These are phyloP conservation scores for Wickerhamomyces sp. DNA, from an alignment of 1,139 yeast species.

Conservation along the genomic window DNA sequence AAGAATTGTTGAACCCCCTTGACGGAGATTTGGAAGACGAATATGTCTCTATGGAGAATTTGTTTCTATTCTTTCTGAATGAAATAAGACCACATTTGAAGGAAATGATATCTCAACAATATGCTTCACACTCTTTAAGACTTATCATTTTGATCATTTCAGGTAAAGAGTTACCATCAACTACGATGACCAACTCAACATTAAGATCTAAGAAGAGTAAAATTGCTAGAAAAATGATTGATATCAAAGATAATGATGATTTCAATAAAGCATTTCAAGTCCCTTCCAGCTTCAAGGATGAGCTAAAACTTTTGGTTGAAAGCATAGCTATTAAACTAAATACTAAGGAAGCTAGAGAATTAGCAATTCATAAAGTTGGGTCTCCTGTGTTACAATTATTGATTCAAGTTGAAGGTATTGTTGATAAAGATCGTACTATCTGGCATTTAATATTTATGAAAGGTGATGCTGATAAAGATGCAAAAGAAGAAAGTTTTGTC, in stretches of 20 bases:
- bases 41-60: slow-evolving; percentile 53
- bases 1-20: slow-evolving; percentile 44
- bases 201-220: slow-evolving; percentile 83
- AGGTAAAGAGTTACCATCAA: slow-evolving; percentile 78
- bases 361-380: slow-evolving; percentile 74
- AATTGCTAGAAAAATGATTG: slow-evolving; percentile 90
- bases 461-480: slow-evolving; percentile 43
- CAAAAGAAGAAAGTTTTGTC: slow-evolving; percentile 74
- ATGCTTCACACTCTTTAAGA: slow-evolving; percentile 86
- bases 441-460: slow-evolving; percentile 49
- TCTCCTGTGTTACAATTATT: slow-evolving; percentile 85
- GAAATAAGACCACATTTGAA: slow-evolving; percentile 61
- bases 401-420: slow-evolving; percentile 77
- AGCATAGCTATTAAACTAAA: slow-evolving; percentile 34
- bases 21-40: slow-evolving; percentile 35
- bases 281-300: slow-evolving; percentile 68
- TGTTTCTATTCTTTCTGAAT: slow-evolving; percentile 58
- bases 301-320: slow-evolving; percentile 43
- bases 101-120: slow-evolving; percentile 65
- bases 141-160: slow-evolving; percentile 65
- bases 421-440: slow-evolving; percentile 62
- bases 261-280: slow-evolving; percentile 64
- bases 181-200: slow-evolving; percentile 67
- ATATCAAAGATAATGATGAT: slow-evolving; percentile 72
- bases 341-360: slow-evolving; percentile 52